A percentile compares a stretch with the other conserved stretches of the same genome.
Evolutionary conservation across 306 rosid genomes (phyloP).

Genomic region (Dalbergia cultrata): DNA sequence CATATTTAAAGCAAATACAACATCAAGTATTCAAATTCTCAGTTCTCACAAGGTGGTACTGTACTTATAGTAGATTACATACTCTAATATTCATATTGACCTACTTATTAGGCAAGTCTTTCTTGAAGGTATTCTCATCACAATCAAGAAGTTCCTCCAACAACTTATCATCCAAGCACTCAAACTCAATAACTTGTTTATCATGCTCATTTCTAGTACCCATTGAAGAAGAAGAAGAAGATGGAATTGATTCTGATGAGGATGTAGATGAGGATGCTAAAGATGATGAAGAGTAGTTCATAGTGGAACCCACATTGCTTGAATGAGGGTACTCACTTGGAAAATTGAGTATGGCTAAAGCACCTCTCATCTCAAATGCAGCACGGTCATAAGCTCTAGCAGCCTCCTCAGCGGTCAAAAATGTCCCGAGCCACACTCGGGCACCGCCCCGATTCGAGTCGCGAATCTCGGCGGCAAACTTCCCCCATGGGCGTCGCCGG

Average conservation of each 20-base stretch:
- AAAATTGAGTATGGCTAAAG: slow-evolving; percentile 64
- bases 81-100: not conserved
- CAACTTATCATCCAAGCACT: slow-evolving; percentile 69
- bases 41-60: too few species aligned
- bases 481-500: slow-evolving; percentile 53
- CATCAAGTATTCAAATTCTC: too few species aligned
- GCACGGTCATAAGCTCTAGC: slow-evolving; percentile 77
- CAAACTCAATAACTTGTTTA: slow-evolving; percentile 63
- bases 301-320: not conserved
- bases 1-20: too few species aligned
- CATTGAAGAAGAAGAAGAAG: slow-evolving; percentile 30
- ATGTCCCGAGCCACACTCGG: slow-evolving; percentile 75
- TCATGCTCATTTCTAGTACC: slow-evolving; percentile 5
- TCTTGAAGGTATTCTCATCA: slow-evolving; percentile 23
- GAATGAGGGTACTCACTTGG: slow-evolving; percentile 54
- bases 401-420: slow-evolving; percentile 61
- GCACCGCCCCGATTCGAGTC: slow-evolving; percentile 39
- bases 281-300: slow-evolving; percentile 21
- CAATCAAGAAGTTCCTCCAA: slow-evolving; percentile 79
- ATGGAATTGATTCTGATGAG: not conserved
- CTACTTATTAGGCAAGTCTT: slow-evolving; percentile 14
- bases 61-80: not conserved
- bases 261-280: not conserved
- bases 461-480: slow-evolving; percentile 47
- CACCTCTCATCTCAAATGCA: slow-evolving; percentile 74